These are phyloP conservation scores for Gonapodya prolifera DNA, from an alignment of 192 early-diverging fungal genomes.

Conservation along the genomic window DNA sequence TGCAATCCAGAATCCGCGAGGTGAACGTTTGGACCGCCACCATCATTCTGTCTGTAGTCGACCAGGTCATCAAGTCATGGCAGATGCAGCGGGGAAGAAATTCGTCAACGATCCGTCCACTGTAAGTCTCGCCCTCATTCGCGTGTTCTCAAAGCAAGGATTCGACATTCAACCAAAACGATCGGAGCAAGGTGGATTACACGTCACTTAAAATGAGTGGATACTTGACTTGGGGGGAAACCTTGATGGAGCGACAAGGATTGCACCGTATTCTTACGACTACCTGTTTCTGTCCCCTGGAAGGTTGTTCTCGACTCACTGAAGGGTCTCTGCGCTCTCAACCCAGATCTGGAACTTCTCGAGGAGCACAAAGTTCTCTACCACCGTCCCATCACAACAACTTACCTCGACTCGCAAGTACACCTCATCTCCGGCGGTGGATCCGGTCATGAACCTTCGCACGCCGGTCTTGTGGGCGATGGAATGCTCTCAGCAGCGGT, in stretches of 20 bases:
- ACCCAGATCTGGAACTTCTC: slow-evolving; percentile 43
- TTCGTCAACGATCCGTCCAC: background rate
- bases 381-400: slow-evolving; percentile 24
- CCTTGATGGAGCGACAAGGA: too few relatives aligned
- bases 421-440: slow-evolving; percentile 74
- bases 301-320: slow-evolving; percentile 48
- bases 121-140: background rate
- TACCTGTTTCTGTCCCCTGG: background rate
- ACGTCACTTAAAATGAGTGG: too few relatives aligned
- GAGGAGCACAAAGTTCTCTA: slow-evolving; percentile 56
- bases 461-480: slow-evolving; percentile 61
- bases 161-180: background rate
- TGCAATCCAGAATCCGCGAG: too few relatives aligned
- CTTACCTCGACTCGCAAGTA: slow-evolving; percentile 33
- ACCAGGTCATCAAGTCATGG: too few relatives aligned
- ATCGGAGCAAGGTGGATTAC: too few relatives aligned
- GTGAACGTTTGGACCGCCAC: too few relatives aligned
- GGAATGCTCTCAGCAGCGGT: slow-evolving; percentile 69
- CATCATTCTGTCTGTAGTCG: too few relatives aligned
- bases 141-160: background rate
- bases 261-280: background rate
- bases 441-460: slow-evolving; percentile 73
- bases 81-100: background rate
- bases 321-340: slow-evolving; percentile 36
- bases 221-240: too few relatives aligned